Conservation (phyloP, 2,329 filamentous ascomycete species). For the Trichoderma atroviride region DNA sequence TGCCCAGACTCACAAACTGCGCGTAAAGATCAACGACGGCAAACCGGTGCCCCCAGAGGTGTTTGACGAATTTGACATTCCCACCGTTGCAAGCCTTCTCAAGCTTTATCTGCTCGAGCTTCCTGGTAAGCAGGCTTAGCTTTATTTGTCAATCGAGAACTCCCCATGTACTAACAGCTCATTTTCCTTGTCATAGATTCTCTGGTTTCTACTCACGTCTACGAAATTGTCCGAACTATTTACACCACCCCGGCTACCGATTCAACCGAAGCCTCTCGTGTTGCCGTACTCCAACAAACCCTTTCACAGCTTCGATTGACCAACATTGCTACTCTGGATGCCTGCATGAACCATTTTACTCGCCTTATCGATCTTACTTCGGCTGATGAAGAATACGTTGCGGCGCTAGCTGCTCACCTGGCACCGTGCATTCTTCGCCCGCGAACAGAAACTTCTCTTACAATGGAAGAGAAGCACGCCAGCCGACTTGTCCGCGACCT, state of each 20-base stretch:
- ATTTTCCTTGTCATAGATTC: slow-evolving; percentile 65
- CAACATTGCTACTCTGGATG: slow-evolving; percentile 98
- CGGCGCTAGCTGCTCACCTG: slow-evolving; percentile 71
- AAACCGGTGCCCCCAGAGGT: slow-evolving; percentile 75
- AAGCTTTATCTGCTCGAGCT: slow-evolving; percentile 95
- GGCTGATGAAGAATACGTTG: slow-evolving; percentile 83
- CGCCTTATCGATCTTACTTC: slow-evolving; percentile 95
- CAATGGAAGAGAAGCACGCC: slow-evolving; percentile 92
- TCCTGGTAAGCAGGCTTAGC: slow-evolving; percentile 65
- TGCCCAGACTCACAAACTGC: slow-evolving; percentile 79
- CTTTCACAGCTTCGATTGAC: slow-evolving; percentile 91
- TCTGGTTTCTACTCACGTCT: slow-evolving; percentile 96
- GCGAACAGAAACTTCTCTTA: slow-evolving; percentile 82
- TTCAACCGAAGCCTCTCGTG: slow-evolving; percentile 73
- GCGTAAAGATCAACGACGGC: slow-evolving; percentile 82
- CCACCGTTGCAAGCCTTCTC: slow-evolving; percentile 87
- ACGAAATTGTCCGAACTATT: slow-evolving; percentile 97
- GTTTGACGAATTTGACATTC: slow-evolving; percentile 87
- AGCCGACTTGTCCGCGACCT: slow-evolving; percentile 90
- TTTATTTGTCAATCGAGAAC: not conserved
- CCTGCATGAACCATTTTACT: slow-evolving; percentile 97
- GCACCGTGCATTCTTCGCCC: slow-evolving; percentile 88
- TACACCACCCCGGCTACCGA: slow-evolving; percentile 83
- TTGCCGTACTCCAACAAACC: slow-evolving; percentile 92
- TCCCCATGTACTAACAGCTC: not conserved